Percentiles rank a stretch among this genome's conserved stretches.
phyloP scores from a whole-genome alignment of 768 basidiomycete genomes.

The Rossbeevera mucosa region DNA sequence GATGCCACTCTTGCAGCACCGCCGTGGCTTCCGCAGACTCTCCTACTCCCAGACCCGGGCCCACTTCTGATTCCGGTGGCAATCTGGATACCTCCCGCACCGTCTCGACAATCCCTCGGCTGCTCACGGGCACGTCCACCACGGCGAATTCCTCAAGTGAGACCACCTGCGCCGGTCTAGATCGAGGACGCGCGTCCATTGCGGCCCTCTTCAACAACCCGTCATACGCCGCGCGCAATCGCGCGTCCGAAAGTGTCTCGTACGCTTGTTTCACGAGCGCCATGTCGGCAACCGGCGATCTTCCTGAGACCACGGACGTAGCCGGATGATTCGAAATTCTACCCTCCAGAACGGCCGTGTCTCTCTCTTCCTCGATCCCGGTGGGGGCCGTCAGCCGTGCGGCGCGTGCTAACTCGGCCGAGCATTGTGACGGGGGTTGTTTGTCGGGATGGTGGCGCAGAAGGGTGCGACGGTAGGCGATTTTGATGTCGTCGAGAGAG shows the following conservation, averaged over 20 bases:
- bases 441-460: slow-evolving; percentile 66
- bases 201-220: slow-evolving; percentile 9
- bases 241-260: slow-evolving; percentile 48
- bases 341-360: slow-evolving; percentile 19
- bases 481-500: slow-evolving; percentile 53
- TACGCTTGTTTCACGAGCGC: slow-evolving; percentile 66
- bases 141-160: slow-evolving; percentile 68
- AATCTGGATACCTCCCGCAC: neutral
- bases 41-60: neutral
- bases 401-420: neutral
- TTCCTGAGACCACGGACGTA: neutral
- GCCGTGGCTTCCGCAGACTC: slow-evolving; percentile 24
- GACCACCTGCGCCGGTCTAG: slow-evolving; percentile 71
- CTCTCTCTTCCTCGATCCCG: neutral
- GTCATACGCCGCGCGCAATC: slow-evolving; percentile 52
- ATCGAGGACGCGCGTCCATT: slow-evolving; percentile 18
- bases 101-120: neutral
- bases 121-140: neutral
- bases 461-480: slow-evolving; percentile 65
- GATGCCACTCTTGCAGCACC: slow-evolving; percentile 39
- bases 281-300: slow-evolving; percentile 36
- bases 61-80: neutral
- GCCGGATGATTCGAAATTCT: neutral
- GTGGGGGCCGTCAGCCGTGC: neutral
- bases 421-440: slow-evolving; percentile 10